phyloP scores from a whole-genome alignment of 1,139 yeast species.

The Spathaspora jeffriesii region DNA sequence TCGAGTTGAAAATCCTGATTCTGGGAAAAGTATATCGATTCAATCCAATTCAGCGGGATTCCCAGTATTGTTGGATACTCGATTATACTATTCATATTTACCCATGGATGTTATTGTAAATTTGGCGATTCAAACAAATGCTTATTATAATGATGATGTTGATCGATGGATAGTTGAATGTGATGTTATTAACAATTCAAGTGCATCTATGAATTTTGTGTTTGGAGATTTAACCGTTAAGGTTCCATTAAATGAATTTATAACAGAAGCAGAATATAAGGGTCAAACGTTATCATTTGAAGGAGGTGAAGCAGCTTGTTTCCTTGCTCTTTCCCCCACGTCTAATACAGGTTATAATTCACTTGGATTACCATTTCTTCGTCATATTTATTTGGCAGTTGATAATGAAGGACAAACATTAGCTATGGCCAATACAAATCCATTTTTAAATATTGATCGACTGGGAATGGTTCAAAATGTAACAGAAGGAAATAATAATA shows the following conservation, averaged over 20 bases:
- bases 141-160: slow-evolving; percentile 54
- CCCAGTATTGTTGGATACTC: slow-evolving; percentile 66
- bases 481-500: not conserved
- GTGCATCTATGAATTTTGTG: slow-evolving; percentile 56
- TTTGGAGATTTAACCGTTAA: slow-evolving; percentile 54
- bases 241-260: slow-evolving; percentile 54
- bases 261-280: slow-evolving; percentile 37
- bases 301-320: slow-evolving; percentile 63
- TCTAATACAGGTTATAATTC: slow-evolving; percentile 51
- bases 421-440: slow-evolving; percentile 44
- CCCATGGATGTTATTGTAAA: slow-evolving; percentile 63
- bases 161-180: slow-evolving; percentile 73
- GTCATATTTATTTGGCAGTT: slow-evolving; percentile 60
- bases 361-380: slow-evolving; percentile 64
- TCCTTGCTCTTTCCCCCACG: slow-evolving; percentile 54
- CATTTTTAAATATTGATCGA: slow-evolving; percentile 9
- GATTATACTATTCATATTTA: slow-evolving; percentile 51
- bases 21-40: slow-evolving; percentile 35
- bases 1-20: slow-evolving; percentile 43
- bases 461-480: slow-evolving; percentile 1
- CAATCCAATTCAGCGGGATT: slow-evolving; percentile 31
- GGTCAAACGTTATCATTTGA: slow-evolving; percentile 44
- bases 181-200: slow-evolving; percentile 29
- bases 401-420: slow-evolving; percentile 61
- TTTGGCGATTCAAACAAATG: slow-evolving; percentile 75